phyloP scores from a whole-genome alignment of 2,329 filamentous ascomycete genomes.

The Trichoderma polysporum region DNA sequence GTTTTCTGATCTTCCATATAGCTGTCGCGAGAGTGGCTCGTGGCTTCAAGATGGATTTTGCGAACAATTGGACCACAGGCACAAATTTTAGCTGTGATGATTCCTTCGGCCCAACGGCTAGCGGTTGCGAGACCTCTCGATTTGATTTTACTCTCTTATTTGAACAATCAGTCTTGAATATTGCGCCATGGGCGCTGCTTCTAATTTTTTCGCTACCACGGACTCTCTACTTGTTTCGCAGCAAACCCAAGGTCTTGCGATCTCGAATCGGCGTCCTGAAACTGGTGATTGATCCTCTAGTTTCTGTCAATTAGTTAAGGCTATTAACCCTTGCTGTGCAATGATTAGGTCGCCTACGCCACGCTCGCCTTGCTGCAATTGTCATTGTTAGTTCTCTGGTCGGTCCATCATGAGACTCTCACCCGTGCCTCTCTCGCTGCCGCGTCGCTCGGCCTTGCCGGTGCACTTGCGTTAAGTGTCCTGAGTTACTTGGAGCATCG shows the following conservation, averaged over 20 bases:
- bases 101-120: too few relatives aligned
- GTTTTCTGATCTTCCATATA: not conserved
- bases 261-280: slow-evolving; percentile 21
- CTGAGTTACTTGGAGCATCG: slow-evolving; percentile 32
- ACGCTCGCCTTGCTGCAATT: too few relatives aligned
- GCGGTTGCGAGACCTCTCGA: too few relatives aligned
- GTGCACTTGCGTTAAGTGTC: too few relatives aligned
- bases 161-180: slow-evolving; percentile 29
- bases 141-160: slow-evolving; percentile 34
- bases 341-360: too few relatives aligned
- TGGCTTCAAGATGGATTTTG: not conserved
- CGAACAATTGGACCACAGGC: not conserved
- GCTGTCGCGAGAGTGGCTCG: not conserved
- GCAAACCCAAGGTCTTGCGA: too few relatives aligned
- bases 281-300: slow-evolving; percentile 6
- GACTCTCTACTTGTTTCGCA: too few relatives aligned
- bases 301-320: too few relatives aligned
- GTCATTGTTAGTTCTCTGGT: too few relatives aligned
- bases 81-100: slow-evolving; percentile 24
- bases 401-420: too few relatives aligned
- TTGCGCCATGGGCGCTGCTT: slow-evolving; percentile 25
- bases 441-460: too few relatives aligned
- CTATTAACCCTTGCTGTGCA: slow-evolving; percentile 28
- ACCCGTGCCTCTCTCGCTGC: too few relatives aligned
- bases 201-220: not conserved